phyloP scores from a whole-genome alignment of 2,329 filamentous ascomycete genomes.

The Tolypocladium sp. region DNA sequence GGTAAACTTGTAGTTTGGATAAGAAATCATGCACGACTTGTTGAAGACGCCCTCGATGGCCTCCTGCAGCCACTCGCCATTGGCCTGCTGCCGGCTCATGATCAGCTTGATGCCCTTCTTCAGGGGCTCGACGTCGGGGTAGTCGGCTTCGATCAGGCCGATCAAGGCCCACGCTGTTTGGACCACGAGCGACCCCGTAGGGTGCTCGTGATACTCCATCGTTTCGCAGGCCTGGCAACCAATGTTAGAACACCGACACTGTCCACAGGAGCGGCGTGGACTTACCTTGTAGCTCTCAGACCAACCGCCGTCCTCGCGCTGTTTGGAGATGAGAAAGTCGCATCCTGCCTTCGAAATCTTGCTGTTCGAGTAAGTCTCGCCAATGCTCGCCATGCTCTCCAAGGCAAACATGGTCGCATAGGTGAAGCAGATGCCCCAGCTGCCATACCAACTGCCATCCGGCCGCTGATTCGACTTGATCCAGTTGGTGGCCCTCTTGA shows the following conservation, averaged over 20 bases:
- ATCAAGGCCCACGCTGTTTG: conserved; percentile 90
- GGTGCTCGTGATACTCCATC: conserved; percentile 65
- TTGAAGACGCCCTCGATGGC: conserved; percentile 98
- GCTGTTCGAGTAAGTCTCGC: conserved; percentile 73
- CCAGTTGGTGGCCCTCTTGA: conserved; percentile 66
- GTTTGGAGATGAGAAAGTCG: conserved; percentile 75
- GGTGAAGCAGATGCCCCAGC: conserved; percentile 96
- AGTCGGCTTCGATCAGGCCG: conserved; percentile 72
- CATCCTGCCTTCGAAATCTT: conserved; percentile 64
- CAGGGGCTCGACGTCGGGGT: conserved; percentile 65
- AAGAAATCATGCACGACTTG: conserved; percentile 98
- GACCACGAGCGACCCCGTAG: conserved; percentile 73
- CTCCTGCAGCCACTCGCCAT: conserved; percentile 93
- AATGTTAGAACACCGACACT: conserved; percentile 6
- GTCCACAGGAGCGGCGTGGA: neutral
- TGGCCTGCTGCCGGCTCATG: conserved; percentile 74
- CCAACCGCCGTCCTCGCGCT: conserved; percentile 88
- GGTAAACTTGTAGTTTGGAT: conserved; percentile 97
- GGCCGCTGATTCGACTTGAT: conserved; percentile 69
- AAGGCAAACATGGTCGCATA: conserved; percentile 96
- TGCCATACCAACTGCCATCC: conserved; percentile 96
- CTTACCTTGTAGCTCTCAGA: conserved; percentile 79
- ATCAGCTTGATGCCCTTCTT: conserved; percentile 69
- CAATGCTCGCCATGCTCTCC: conserved; percentile 72
- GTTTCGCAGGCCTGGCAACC: conserved; percentile 61